Conservation (phyloP, 306 rosid genomes). For the Corylus americana region DNA sequence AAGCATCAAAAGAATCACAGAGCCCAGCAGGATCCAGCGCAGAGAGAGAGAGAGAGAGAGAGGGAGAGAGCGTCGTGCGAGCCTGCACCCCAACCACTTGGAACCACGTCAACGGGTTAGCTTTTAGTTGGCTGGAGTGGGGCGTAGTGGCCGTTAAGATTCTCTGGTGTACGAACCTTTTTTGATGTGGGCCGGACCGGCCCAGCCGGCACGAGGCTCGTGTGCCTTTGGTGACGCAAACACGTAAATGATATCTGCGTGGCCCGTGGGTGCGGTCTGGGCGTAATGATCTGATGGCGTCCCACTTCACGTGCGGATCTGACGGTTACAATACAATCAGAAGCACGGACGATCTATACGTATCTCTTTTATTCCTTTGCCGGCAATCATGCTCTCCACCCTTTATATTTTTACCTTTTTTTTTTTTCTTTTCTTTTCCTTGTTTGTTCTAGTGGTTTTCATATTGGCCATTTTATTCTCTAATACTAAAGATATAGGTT, state of each 20-base stretch:
- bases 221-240: conserved; percentile 25
- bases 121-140: conserved; percentile 6
- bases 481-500: too few species aligned
- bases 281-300: conserved; percentile 20
- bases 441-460: too few species aligned
- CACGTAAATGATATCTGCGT: neutral
- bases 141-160: conserved; percentile 26
- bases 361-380: neutral
- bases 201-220: conserved; percentile 36
- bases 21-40: neutral
- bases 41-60: neutral
- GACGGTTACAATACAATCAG: conserved; percentile 32
- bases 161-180: neutral
- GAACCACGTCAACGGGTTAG: conserved; percentile 16
- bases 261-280: neutral
- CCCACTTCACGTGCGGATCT: conserved; percentile 33
- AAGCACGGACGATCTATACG: neutral
- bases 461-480: neutral
- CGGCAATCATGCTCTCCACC: neutral
- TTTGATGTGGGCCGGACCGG: conserved; percentile 27
- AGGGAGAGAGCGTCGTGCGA: neutral
- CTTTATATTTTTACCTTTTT: neutral
- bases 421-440: neutral
- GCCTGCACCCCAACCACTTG: neutral
- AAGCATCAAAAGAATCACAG: neutral